Conservation (phyloP, 768 basidiomycete species). For the Lactarius hengduanensis region DNA sequence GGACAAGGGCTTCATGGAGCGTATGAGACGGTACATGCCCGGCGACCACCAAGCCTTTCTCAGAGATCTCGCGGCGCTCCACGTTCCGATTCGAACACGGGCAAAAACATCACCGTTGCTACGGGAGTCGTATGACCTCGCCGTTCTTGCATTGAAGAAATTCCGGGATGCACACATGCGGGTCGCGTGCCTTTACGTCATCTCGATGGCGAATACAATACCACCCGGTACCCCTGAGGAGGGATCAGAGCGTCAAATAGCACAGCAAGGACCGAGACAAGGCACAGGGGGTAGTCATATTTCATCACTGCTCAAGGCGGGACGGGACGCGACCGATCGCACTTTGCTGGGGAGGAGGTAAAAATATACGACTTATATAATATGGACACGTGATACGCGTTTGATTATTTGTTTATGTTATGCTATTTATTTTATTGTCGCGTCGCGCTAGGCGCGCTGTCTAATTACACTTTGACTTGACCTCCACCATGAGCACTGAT, state of each 20-base stretch:
- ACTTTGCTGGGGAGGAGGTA: constrained; percentile 49
- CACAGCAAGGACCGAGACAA: constrained; percentile 49
- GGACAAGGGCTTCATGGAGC: constrained; percentile 81
- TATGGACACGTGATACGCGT: neutral
- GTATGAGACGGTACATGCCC: constrained; percentile 96
- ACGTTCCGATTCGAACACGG: constrained; percentile 61
- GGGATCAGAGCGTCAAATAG: constrained; percentile 36
- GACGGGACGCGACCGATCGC: constrained; percentile 81
- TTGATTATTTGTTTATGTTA: constrained; percentile 3
- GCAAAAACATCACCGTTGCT: constrained; percentile 57
- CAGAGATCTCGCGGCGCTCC: constrained; percentile 55
- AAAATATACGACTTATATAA: constrained; percentile 13
- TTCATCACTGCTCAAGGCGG: constrained; percentile 79
- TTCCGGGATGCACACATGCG: constrained; percentile 89
- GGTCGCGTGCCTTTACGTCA: constrained; percentile 83
- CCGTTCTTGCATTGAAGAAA: constrained; percentile 73
- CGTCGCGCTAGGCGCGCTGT: constrained; percentile 23
- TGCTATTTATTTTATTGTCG: neutral
- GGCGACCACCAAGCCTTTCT: constrained; percentile 87
- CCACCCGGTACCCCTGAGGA: constrained; percentile 60
- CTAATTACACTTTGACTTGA: constrained; percentile 11
- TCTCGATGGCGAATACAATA: constrained; percentile 72
- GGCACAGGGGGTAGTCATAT: constrained; percentile 93
- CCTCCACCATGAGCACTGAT: neutral
- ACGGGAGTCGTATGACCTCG: constrained; percentile 74